Conservation (phyloP, 371 early-diverging fungal genomes). For the Parasitella parasitica region DNA sequence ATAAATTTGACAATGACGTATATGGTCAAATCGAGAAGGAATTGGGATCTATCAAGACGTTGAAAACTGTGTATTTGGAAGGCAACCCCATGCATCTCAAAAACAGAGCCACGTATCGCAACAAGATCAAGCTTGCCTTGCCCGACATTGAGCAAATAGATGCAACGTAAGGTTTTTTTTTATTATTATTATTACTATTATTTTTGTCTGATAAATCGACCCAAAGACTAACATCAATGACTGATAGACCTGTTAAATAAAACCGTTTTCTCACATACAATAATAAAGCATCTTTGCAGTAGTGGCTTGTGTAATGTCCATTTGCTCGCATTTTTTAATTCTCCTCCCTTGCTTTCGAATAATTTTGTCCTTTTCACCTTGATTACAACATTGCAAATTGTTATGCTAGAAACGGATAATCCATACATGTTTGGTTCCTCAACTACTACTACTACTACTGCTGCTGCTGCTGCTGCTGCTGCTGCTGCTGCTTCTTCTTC, state of each 20-base stretch:
- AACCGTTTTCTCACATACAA: background rate
- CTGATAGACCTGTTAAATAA: slow-evolving; percentile 23
- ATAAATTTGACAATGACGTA: slow-evolving; percentile 64
- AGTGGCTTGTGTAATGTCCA: slow-evolving; percentile 9
- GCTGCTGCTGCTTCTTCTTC: background rate
- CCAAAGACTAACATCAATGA: background rate
- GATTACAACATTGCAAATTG: background rate
- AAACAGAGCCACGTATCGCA: slow-evolving; percentile 79
- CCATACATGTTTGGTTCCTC: slow-evolving; percentile 23
- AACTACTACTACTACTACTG: background rate
- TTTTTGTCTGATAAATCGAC: background rate
- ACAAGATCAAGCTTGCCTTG: slow-evolving; percentile 83
- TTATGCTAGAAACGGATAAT: slow-evolving; percentile 27
- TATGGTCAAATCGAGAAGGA: slow-evolving; percentile 79
- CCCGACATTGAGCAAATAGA: slow-evolving; percentile 92
- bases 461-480: background rate
- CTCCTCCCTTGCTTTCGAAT: background rate
- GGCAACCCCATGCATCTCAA: slow-evolving; percentile 88
- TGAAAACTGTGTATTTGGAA: slow-evolving; percentile 92
- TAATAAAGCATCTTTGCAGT: background rate
- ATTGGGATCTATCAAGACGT: slow-evolving; percentile 58
- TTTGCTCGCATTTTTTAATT: background rate
- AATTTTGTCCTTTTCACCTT: slow-evolving; percentile 2
- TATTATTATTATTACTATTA: no score
- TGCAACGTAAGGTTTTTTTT: slow-evolving; percentile 57